phyloP scores from a whole-genome alignment of 2,329 filamentous ascomycete genomes.

The Beauveria australis region DNA sequence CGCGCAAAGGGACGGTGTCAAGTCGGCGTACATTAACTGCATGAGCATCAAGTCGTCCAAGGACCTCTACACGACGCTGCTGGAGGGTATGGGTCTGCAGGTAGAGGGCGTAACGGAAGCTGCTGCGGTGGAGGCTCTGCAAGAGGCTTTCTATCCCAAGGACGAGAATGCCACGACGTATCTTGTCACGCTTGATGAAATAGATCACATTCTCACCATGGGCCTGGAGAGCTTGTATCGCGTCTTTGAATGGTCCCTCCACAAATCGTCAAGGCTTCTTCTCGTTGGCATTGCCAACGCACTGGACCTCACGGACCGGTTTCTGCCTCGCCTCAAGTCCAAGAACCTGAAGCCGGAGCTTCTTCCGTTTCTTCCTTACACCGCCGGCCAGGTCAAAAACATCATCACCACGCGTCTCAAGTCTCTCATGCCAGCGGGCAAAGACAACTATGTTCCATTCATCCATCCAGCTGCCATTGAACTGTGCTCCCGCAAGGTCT shows the following conservation, averaged over 20 bases:
- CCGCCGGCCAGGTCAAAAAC: slow-evolving; percentile 73
- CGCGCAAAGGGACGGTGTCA: slow-evolving; percentile 44
- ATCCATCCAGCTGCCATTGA: slow-evolving; percentile 91
- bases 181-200: slow-evolving; percentile 87
- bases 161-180: slow-evolving; percentile 52
- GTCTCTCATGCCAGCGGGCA: slow-evolving; percentile 55
- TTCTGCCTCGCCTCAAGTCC: slow-evolving; percentile 85
- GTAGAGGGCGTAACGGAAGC: slow-evolving; percentile 49
- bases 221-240: slow-evolving; percentile 85
- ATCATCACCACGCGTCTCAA: slow-evolving; percentile 81
- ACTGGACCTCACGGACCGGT: slow-evolving; percentile 88
- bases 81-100: slow-evolving; percentile 58
- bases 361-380: slow-evolving; percentile 89
- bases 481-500: slow-evolving; percentile 88
- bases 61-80: slow-evolving; percentile 73
- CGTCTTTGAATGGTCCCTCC: slow-evolving; percentile 93
- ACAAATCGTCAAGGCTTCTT: slow-evolving; percentile 68
- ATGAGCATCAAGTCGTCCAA: slow-evolving; percentile 89
- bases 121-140: slow-evolving; percentile 59
- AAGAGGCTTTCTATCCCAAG: slow-evolving; percentile 61
- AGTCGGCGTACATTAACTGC: slow-evolving; percentile 82
- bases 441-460: slow-evolving; percentile 66
- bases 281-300: slow-evolving; percentile 94
- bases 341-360: slow-evolving; percentile 85
- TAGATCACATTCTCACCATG: slow-evolving; percentile 84